Base-by-base conservation (phyloP, 169 alveolate species). In the Plasmodium fragile region DNA sequence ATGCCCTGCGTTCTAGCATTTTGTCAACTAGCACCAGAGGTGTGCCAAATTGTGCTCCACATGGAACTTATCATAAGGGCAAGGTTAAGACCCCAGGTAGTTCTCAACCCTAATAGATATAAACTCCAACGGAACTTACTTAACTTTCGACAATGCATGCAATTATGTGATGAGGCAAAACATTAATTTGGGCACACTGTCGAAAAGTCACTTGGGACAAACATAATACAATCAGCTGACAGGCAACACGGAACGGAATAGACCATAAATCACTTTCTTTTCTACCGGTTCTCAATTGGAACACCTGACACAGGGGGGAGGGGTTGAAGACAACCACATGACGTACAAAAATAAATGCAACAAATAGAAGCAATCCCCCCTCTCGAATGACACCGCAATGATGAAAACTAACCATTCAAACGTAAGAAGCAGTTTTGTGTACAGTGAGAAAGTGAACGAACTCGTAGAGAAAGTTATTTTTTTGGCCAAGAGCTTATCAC, bases 371-470 rank as follows among this genome's bases (percentile, higher is more conserved):
- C 8, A 43, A 75, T 18, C 82, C 53, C 75, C 30, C 75, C 75
- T n/a, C 11, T 65, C 5, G n/a, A 34, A 65, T 18, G 16, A 65
- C 75, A 25, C 36, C 75, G n/a, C 28, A 65, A 65, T 65, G 75
- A 78, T 32, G 55, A 78, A 39, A 41, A 59, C 18, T 78, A 80
- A 80, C 53, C 13, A 22, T 30, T 25, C 45, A 11, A 34, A 28
- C 49, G 43, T 82, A 41, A 34, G 55, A 82, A 25, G 28, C 45
- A 85, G 30, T 34, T 85, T 85, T 85, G 65, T 85, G 41, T 85
- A 85, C 69, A 73, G 43, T 30, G 22, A 85, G 8, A 55, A 49
- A 30, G 39, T 85, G 30, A 34, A 73, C 59, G 85, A 72, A 16
- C 43, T 85, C 16, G 25, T 30, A 13, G 77, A 52, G n/a, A 55